phyloP scores from a whole-genome alignment of 1,284 basidiomycete species.

The Naganishia albida region DNA sequence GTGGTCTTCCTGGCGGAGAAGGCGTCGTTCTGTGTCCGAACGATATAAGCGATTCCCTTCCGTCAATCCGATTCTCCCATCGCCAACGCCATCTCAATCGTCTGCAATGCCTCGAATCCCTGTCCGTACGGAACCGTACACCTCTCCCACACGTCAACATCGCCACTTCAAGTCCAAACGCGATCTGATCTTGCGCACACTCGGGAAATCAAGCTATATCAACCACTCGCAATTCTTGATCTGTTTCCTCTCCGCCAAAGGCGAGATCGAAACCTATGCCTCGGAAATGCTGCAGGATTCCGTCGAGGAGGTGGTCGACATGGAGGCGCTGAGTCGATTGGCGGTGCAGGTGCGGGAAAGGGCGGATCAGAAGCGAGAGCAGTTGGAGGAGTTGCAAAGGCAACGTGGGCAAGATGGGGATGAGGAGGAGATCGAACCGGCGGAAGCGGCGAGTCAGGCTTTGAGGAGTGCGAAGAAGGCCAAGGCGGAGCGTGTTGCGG shows the following conservation, averaged over 20 bases:
- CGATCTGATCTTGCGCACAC: constrained; percentile 57
- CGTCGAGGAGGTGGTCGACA: constrained; percentile 36
- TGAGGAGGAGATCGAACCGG: constrained; percentile 37
- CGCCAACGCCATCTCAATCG: neutral
- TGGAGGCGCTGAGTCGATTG: constrained; percentile 35
- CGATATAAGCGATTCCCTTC: too few relatives aligned
- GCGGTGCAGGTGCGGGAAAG: constrained; percentile 41
- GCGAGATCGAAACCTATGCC: constrained; percentile 59
- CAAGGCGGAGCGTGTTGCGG: constrained; percentile 17
- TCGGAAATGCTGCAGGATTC: constrained; percentile 48
- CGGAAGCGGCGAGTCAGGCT: constrained; percentile 34
- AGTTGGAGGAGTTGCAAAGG: constrained; percentile 44
- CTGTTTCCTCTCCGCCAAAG: constrained; percentile 58
- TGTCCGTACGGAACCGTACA: constrained; percentile 58
- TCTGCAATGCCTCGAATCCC: constrained; percentile 58
- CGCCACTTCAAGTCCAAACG: constrained; percentile 60
- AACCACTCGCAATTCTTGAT: constrained; percentile 61
- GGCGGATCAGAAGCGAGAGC: constrained; percentile 45
- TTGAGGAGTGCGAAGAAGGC: constrained; percentile 24
- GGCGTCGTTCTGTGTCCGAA: too few relatives aligned
- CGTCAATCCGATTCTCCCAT: too few relatives aligned
- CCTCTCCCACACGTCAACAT: constrained; percentile 57
- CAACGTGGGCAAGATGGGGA: constrained; percentile 43
- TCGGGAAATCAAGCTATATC: constrained; percentile 57
- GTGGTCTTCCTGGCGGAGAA: too few relatives aligned